Base-by-base conservation (phyloP, 495 filamentous ascomycete genomes). In the Neohortaea acidophila region DNA sequence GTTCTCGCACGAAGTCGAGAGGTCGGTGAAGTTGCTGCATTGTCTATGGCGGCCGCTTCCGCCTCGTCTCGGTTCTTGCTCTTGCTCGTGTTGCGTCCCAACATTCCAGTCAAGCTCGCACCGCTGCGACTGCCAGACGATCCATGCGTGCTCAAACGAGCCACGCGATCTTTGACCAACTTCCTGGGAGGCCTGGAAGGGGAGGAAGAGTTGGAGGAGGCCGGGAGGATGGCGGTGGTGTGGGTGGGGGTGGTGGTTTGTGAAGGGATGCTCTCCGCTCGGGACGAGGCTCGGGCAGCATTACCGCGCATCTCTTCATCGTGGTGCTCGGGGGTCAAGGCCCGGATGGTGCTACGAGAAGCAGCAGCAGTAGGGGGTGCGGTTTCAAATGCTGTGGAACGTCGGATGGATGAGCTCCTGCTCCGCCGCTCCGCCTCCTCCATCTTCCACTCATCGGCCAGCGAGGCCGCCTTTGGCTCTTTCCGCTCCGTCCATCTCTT, bases 1-100 rank as follows among this genome's bases (percentile, higher is more conserved):
- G 60, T 64, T 20, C 61, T 34, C 17, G 61, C 62, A 13, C 61
- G 49, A 14, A 55, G 59, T 13, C 59, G 47, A 12, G 44, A 47
- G 19, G 42, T 36, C 29, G 43, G 4, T 11, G 17, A 15, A 22
- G 27, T 17, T 36, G 21, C 32, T 4, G 12, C 9, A 15, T 37
- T 10, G 4, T 6, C 9, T 4, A 11, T 26, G 21, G 12, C 8
- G 15, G 15, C 8, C 30, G 7, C 30, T 6, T 14, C 9, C 9
- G 7, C 15, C 8, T 7, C 30, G 4, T 7, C 26, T 8, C 34
- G 20, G 21, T 23, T 34, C 28, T 17, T 17, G 32, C 32, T 34
- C 18, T 21, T 18, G 19, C 32, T 34, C 9, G 15, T 10, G 21
- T 22, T 37, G 21, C 46, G 41, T 22, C 2, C 41, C n/a, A 45